Conservation (phyloP, 2,329 filamentous ascomycete species). For the Exophiala dermatitidis region DNA sequence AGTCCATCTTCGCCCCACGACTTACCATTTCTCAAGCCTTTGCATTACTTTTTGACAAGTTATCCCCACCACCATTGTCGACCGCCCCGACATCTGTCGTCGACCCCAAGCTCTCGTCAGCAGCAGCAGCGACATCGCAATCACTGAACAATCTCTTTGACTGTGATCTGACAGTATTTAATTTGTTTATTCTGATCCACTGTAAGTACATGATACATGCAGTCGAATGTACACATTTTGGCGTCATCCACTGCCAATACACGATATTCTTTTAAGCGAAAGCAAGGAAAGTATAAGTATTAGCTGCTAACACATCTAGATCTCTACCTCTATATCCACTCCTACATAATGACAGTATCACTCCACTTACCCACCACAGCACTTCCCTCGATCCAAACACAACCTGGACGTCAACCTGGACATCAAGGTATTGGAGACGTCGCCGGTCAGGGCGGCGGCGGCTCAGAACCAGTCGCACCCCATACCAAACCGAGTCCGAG, state of each 20-base stretch:
- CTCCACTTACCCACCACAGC: conserved; percentile 25
- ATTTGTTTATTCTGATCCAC: conserved; percentile 41
- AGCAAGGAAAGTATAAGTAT: background rate
- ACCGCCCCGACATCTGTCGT: background rate
- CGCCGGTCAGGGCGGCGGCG: too few species aligned
- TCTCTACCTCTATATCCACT: conserved; percentile 37
- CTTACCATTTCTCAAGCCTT: conserved; percentile 36
- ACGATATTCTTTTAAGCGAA: too few species aligned
- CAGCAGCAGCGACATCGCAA: background rate
- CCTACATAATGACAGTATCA: conserved; percentile 34
- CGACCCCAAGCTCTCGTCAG: conserved; percentile 2
- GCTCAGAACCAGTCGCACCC: background rate
- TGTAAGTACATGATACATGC: conserved; percentile 27
- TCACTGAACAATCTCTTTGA: conserved; percentile 11
- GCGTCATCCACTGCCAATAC: too few species aligned
- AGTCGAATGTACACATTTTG: conserved; percentile 6
- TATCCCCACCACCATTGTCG: background rate
- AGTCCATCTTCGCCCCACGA: conserved; percentile 35
- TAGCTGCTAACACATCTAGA: conserved; percentile 25
- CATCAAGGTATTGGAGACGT: too few species aligned
- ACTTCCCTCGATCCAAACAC: background rate
- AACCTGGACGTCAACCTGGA: background rate
- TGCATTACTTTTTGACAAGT: conserved; percentile 32
- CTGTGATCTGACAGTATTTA: conserved; percentile 31
- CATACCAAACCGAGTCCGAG: conserved; percentile 1